A percentile compares a stretch with the other conserved stretches of the same genome.
Conservation (phyloP, 805 yeast genomes). For the Barnettozyma salicaria region DNA sequence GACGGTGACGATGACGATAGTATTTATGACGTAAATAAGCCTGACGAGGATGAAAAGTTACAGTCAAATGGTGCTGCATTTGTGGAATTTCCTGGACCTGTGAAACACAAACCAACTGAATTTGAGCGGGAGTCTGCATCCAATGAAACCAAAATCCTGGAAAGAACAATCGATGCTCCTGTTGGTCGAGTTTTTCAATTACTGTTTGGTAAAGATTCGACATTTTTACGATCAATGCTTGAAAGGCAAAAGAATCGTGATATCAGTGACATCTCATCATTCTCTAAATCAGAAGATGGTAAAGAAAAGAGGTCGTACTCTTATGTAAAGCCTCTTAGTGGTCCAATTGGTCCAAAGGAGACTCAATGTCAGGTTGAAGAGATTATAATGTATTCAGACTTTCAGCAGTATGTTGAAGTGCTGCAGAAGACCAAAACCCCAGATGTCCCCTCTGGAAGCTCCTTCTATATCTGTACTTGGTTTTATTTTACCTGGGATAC, state of each 20-base stretch:
- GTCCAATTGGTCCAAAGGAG: conserved; percentile 72
- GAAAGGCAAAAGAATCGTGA: conserved; percentile 60
- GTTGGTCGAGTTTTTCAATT: conserved; percentile 52
- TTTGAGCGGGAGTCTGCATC: conserved; percentile 37
- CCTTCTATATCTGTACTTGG: conserved; percentile 57
- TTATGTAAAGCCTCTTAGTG: conserved; percentile 59
- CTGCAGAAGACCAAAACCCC: conserved; percentile 63
- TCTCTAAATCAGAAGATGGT: conserved; percentile 26
- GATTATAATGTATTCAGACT: conserved; percentile 46
- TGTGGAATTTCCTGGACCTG: conserved; percentile 9
- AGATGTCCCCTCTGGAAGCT: conserved; percentile 75
- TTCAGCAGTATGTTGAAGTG: conserved; percentile 41
- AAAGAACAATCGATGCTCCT: conserved; percentile 54
- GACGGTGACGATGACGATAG: conserved; percentile 12
- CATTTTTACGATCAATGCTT: conserved; percentile 39
- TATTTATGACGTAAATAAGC: conserved; percentile 12
- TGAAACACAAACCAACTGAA: conserved; percentile 43
- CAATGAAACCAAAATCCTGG: conserved; percentile 50
- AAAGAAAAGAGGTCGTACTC: conserved; percentile 41
- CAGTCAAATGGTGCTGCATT: conserved; percentile 5
- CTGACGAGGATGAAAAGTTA: conserved; percentile 9
- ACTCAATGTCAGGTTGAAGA: conserved; percentile 63
- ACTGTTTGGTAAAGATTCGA: conserved; percentile 57
- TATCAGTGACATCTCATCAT: conserved; percentile 43
- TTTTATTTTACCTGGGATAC: conserved; percentile 58